Base-by-base conservation (phyloP, 257 asterid genomes). In the Solanum phureja region DNA sequence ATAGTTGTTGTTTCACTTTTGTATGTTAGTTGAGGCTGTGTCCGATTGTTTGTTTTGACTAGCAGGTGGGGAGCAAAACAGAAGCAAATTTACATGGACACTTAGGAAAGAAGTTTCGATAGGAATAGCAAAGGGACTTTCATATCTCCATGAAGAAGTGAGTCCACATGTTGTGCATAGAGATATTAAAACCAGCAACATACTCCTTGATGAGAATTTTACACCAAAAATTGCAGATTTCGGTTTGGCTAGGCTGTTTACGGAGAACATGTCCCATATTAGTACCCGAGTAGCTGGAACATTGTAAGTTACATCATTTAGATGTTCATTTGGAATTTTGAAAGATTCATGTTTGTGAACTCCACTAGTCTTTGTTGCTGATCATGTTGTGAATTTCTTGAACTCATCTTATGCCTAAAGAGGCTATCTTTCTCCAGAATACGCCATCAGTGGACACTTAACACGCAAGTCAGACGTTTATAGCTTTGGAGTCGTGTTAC, bases 211-310 rank as follows among this genome's bases (percentile, higher is more conserved):
- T 83, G 87, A 76, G 21, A 86, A 94, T 85, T 93, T 93, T 87
- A 90, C 89, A 2, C 96, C 98, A n/a, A 95, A 95, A 60, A 88
- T 95, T 6, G 94, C 94, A 1, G 98, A 95, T 90, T 95, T 95
- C 68, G 98, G 98, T 90, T 88, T 95, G 84, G 94, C 98, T 23
- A 95, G 92, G 86, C 89, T 95, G 38, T 92, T 95, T 37, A 85
- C 92, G n/a, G 98, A 93, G 79, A 88, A 93, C 52, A 90, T 44
- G 5, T 94, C 98, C 1, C 86, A 93, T 91, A 92, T 95, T 66
- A 95, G 98, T 89, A 95, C 98, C 79, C 95, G 94, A 23, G 98
- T 95, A 4, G 98, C 98, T 3, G 98, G 98, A 13, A 95, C 98
- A 12, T 86, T 95, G 98, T 95, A 88, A 93, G 96, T 91, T 35